A percentile compares a stretch with the other conserved stretches of the same genome.
phyloP scores from a whole-genome alignment of 257 asterid genomes.

The Nicotiana noctiflora region DNA sequence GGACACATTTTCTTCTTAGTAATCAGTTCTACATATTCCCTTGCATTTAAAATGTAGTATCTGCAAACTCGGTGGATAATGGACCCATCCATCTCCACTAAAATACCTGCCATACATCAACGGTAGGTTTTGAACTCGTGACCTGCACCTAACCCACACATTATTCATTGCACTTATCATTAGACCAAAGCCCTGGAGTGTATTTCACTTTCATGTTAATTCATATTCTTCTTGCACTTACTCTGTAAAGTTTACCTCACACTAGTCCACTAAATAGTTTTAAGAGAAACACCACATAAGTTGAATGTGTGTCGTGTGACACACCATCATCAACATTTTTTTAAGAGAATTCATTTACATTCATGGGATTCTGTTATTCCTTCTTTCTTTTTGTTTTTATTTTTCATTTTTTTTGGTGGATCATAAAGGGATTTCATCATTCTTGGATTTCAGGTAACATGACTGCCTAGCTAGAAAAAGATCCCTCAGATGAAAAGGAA shows the following conservation, averaged over 20 bases:
- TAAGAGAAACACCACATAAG: not conserved
- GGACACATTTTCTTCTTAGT: not conserved
- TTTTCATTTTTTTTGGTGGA: not conserved
- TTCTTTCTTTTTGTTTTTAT: not conserved
- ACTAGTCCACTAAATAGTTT: not conserved
- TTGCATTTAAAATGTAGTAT: not conserved
- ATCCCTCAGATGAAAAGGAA: not conserved
- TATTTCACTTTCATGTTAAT: not conserved
- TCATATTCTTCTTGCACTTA: not conserved
- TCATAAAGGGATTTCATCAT: not conserved
- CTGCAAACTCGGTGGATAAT: too few species aligned
- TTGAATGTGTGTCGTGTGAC: not conserved
- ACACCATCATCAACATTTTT: not conserved
- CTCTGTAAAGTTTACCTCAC: not conserved
- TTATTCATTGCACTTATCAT: too few species aligned
- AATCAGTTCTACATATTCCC: not conserved
- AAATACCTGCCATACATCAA: too few species aligned
- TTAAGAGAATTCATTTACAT: not conserved
- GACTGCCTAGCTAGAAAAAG: not conserved
- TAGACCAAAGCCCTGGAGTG: not conserved
- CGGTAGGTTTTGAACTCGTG: too few species aligned
- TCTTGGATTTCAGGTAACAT: not conserved
- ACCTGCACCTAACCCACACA: too few species aligned
- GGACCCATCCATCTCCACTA: too few species aligned
- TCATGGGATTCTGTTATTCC: not conserved